Base-by-base conservation (phyloP, 2,329 filamentous ascomycete species). In the Aspergillus sojae region DNA sequence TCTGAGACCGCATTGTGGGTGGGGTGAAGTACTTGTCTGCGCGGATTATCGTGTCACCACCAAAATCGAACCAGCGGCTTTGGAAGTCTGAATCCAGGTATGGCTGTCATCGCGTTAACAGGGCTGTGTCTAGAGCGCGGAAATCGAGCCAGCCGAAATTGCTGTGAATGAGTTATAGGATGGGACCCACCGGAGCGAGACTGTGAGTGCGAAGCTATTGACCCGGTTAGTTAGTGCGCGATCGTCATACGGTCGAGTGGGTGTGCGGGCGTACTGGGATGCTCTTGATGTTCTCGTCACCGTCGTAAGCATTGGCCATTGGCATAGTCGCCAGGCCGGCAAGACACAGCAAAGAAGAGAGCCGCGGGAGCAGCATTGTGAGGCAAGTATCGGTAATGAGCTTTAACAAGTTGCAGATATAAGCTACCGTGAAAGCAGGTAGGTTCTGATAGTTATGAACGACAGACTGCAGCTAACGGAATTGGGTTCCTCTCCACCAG, bases 11-110 rank as follows among this genome's bases (percentile, higher is more conserved):
- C 53, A 41, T 21, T 19, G 43, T 12, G n/a, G 36, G 23, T 54
- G 50, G 14, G 62, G 12, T 16, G 66, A 64, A 61, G 64, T 76
- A 84, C 82, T 87, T 84, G 74, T 91, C 88, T 66, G 88, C 85
- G 69, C 88, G 85, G 74, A 97, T 86, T 72, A 99, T 90, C 46
- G 94, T 93, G 82, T 97, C 93, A 76, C 94, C 95, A 77, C 95
- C 95, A 86, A 96, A 99, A 82, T 99, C 95, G 81, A 94, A 99
- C 94, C 95, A 99, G 77, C 95, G 90, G 82, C 92, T 97, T 82
- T 96, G 91, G 90, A 98, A 94, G 79, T 98, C 95, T 65, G 93
- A 95, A 82, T 99, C 95, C 72, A 99, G 88, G 81, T 97, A 99
- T 66, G 95, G 95, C 91, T 97, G 75, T 68, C 32, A 62, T 58